Percentiles rank a stretch among this genome's conserved stretches.
phyloP scores from a whole-genome alignment of 805 yeast genomes.

The Huiozyma sinensis region DNA sequence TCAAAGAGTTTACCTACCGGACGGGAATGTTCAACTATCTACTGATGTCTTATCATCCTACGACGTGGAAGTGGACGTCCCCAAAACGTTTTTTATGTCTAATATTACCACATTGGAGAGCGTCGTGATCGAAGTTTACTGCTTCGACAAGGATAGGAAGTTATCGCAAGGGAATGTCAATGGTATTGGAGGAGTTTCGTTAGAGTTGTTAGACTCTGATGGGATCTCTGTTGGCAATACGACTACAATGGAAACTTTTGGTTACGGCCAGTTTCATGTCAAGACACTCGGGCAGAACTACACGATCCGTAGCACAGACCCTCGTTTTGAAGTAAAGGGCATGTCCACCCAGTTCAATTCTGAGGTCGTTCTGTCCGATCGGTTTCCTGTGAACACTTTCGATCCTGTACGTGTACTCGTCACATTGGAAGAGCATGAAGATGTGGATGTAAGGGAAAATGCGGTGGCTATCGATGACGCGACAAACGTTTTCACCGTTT shows the following conservation, averaged over 20 bases:
- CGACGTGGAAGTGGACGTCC: slow-evolving; percentile 18
- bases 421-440: not conserved
- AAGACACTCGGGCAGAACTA: slow-evolving; percentile 5
- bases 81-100: slow-evolving; percentile 7
- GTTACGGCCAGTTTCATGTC: slow-evolving; percentile 60
- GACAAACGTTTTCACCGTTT: slow-evolving; percentile 16
- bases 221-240: slow-evolving; percentile 30
- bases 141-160: slow-evolving; percentile 32
- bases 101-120: slow-evolving; percentile 40
- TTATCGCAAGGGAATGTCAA: slow-evolving; percentile 20
- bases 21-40: slow-evolving; percentile 27
- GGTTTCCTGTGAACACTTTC: slow-evolving; percentile 9
- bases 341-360: slow-evolving; percentile 17
- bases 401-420: slow-evolving; percentile 2
- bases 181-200: slow-evolving; percentile 39
- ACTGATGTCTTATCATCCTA: slow-evolving; percentile 18
- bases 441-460: not conserved
- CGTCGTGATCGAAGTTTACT: slow-evolving; percentile 63
- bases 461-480: not conserved
- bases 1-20: slow-evolving; percentile 42
- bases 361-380: slow-evolving; percentile 12
- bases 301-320: slow-evolving; percentile 13
- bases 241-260: slow-evolving; percentile 65
- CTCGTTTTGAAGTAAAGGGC: slow-evolving; percentile 14
- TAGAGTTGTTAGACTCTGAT: slow-evolving; percentile 31